Conservation (phyloP, 148 eudicot species). For the Cornus florida region DNA sequence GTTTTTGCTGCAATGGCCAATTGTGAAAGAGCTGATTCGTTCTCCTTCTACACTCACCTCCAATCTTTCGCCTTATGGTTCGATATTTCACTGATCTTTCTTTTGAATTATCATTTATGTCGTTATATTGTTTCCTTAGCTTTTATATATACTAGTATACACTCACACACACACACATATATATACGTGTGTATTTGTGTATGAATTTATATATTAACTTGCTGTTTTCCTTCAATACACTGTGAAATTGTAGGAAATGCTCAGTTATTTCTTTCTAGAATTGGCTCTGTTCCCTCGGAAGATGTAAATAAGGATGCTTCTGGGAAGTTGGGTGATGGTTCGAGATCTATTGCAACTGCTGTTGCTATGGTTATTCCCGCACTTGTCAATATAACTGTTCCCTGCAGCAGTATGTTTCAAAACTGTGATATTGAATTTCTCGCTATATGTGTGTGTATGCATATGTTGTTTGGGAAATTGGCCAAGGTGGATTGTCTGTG, state of each 20-base stretch:
- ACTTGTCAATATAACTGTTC: constrained; percentile 70
- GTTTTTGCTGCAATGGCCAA: constrained; percentile 32
- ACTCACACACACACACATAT: too few species aligned
- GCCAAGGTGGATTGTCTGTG: not conserved
- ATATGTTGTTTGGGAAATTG: not conserved
- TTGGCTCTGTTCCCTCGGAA: constrained; percentile 36
- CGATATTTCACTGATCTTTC: not conserved
- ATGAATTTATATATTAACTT: not conserved
- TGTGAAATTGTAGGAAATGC: constrained; percentile 35
- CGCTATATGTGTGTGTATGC: not conserved
- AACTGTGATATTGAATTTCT: not conserved
- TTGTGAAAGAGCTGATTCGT: not conserved
- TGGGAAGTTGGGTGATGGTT: constrained; percentile 26
- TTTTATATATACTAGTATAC: too few species aligned
- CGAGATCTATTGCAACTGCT: constrained; percentile 58
- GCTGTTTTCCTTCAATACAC: not conserved
- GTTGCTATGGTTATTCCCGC: constrained; percentile 78
- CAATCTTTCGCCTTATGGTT: constrained; percentile 36
- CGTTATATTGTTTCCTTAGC: too few species aligned
- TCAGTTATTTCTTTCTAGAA: constrained; percentile 36
- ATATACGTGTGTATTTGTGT: not conserved
- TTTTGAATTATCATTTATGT: too few species aligned
- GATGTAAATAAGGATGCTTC: constrained; percentile 36
- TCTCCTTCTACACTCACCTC: constrained; percentile 14
- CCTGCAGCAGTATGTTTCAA: constrained; percentile 7